Conservation (phyloP, 139 green algal species). For the Volvox reticuliferus region DNA sequence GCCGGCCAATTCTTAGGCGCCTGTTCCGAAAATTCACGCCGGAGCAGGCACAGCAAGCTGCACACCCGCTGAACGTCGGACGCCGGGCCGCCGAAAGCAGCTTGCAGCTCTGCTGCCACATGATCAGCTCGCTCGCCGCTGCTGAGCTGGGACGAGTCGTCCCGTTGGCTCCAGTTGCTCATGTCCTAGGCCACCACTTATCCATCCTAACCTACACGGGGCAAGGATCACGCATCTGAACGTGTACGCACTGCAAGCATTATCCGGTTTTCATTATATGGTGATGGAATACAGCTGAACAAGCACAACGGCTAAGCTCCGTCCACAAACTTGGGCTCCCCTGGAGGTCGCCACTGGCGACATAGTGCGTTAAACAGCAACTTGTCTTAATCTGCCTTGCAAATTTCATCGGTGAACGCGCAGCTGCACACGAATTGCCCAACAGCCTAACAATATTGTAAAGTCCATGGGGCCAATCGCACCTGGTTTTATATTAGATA, state of each 20-base stretch:
- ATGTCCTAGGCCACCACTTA: background rate
- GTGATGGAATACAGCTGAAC: background rate
- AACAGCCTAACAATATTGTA: too few relatives aligned
- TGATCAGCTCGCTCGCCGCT: slow-evolving; percentile 36
- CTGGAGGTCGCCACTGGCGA: background rate
- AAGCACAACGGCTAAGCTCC: background rate
- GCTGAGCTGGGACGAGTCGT: slow-evolving; percentile 26
- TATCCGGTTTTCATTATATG: too few relatives aligned
- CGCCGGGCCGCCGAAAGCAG: background rate
- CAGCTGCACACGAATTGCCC: too few relatives aligned
- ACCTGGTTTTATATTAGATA: too few relatives aligned
- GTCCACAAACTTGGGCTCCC: background rate
- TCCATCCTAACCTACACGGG: slow-evolving; percentile 1
- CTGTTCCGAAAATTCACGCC: slow-evolving; percentile 11
- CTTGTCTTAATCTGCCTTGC: too few relatives aligned
- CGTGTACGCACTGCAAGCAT: background rate
- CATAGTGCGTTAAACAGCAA: background rate
- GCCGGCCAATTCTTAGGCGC: slow-evolving; percentile 13
- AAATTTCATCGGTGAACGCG: too few relatives aligned
- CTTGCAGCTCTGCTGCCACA: slow-evolving; percentile 30
- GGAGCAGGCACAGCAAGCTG: slow-evolving; percentile 11
- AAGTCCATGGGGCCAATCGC: too few relatives aligned
- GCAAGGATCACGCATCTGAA: background rate
- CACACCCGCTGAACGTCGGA: slow-evolving; percentile 24
- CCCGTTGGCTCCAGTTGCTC: slow-evolving; percentile 11